Evolutionary conservation across 768 basidiomycete species (phyloP), one percentile per base, ranked within the genome.

Genomic region (Hortiboletus flavorubellus): DNA sequence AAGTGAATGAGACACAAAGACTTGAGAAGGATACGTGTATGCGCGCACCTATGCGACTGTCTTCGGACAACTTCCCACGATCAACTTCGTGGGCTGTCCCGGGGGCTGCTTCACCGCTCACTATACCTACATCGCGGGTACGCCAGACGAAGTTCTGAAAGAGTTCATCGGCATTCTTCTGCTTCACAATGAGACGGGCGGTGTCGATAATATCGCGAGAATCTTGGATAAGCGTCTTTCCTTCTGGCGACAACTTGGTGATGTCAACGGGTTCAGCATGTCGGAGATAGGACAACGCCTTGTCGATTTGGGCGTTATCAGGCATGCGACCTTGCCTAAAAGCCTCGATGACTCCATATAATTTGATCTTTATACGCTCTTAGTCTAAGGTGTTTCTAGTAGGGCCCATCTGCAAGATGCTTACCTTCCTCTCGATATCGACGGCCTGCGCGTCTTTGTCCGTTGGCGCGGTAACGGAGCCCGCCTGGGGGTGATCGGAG

Each of bases 81-180:
- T 80, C 79, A n/a, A 82, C 76, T n/a, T 82, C 79, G 52, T 72
- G 60, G 31, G 69, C 64, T 53, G 70, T 75, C 54, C 60, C 68
- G 23, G 76, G 70, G 51, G 75, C 77, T 41, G 69, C 73, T 71
- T 78, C 80, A 37, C 68, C 64, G 51, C 68, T 79, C 68, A 59
- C 61, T 1, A 31, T 15, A 8, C 59, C 56, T 18, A 86, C 73
- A 37, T 81, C 80, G 34, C 80, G 75, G 2, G 90, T 91, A 56
- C 86, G 81, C 88, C 88, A 94, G 39, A 95, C 72, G 61, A 96
- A 95, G 64, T 90, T 87, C 72, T 98, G 96, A 69, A 97, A 79
- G 39, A 98, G 80, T 74, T 98, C 93, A 62, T 96, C 94, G 23
- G 77, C 73, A 61, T 97, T 97, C 82, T 96, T 97, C 63, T 88